Evolutionary conservation across 345 rosid species (phyloP), one percentile per base, ranked within the genome.

Genomic region (Arabidopsis thaliana): DNA sequence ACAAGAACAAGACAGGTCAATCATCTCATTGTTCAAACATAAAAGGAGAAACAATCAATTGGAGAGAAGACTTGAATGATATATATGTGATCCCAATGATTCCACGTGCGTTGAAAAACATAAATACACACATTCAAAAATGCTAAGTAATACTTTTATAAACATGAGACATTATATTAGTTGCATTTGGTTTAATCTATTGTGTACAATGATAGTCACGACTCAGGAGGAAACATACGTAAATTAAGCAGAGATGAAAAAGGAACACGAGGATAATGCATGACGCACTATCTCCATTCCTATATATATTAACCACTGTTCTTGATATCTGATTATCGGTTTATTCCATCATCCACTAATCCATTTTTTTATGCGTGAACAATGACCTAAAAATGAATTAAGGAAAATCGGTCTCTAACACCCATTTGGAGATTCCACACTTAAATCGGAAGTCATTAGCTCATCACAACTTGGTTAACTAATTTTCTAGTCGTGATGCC

Each of bases 271-370:
- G 66, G 59, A 74, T 78, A 71, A 59, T 77, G 84, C 79, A 65
- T 73, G 55, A 71, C 56, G 81, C 87, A 82, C 76, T 82, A 78
- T 36, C 80, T 63, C 52, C 20, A 3, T 69, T 73, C 41, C 50
- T 16, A 67, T 28, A 50, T 51, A 49, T 50, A 53, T 55, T 56
- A 57, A 53, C 58, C 45, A 76, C 70, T 61, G 13, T 44, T 69
- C 58, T 53, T 76, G 65, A 61, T 46, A 68, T 68, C 52, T 48
- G 51, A 16, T 65, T 46, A 46, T 74, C 52, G 37, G 24, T 75
- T 55, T 78, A 53, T 46, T 63, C 53, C 70, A 45, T 32, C 61
- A 73, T 3, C 59, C 78, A 82, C 82, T 67, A 71, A 16, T 61
- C 51, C 30, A 11, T 52, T 9, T 69, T 44, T 53, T 16, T 44